Conservation (phyloP, 2,329 filamentous ascomycete genomes). For the Neonectria punicea region DNA sequence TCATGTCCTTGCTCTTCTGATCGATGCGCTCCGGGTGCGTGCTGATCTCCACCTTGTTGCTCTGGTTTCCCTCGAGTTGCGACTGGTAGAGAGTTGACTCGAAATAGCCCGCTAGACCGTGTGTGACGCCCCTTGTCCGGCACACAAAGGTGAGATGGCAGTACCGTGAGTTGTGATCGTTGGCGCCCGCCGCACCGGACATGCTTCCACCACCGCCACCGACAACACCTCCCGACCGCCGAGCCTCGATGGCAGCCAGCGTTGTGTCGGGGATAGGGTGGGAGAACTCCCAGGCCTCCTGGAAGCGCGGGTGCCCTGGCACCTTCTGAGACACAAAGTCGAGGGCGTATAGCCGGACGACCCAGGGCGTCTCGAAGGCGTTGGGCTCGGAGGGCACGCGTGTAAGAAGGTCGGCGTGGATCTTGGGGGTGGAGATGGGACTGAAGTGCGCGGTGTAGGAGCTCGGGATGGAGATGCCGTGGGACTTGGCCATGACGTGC, state of each 20-base stretch:
- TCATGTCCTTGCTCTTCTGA: constrained; percentile 95
- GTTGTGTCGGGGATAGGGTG: constrained; percentile 75
- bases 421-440: constrained; percentile 88
- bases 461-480: constrained; percentile 92
- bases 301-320: constrained; percentile 71
- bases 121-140: constrained; percentile 81
- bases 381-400: constrained; percentile 70
- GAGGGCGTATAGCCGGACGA: constrained; percentile 89
- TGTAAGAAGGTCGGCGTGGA: constrained; percentile 81
- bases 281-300: constrained; percentile 82
- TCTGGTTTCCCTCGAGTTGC: constrained; percentile 48
- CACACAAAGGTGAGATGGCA: constrained; percentile 83
- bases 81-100: constrained; percentile 90
- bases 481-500: constrained; percentile 78
- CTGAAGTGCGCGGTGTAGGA: constrained; percentile 94
- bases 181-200: constrained; percentile 80
- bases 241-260: constrained; percentile 64
- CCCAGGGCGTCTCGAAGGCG: constrained; percentile 92
- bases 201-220: constrained; percentile 78
- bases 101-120: constrained; percentile 94
- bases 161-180: constrained; percentile 90
- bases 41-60: constrained; percentile 80
- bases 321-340: constrained; percentile 81
- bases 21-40: constrained; percentile 94
- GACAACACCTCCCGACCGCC: constrained; percentile 71